A percentile compares a stretch with the other conserved stretches of the same genome.
Conservation (phyloP, 805 yeast species). For the Ogataea angusta region DNA sequence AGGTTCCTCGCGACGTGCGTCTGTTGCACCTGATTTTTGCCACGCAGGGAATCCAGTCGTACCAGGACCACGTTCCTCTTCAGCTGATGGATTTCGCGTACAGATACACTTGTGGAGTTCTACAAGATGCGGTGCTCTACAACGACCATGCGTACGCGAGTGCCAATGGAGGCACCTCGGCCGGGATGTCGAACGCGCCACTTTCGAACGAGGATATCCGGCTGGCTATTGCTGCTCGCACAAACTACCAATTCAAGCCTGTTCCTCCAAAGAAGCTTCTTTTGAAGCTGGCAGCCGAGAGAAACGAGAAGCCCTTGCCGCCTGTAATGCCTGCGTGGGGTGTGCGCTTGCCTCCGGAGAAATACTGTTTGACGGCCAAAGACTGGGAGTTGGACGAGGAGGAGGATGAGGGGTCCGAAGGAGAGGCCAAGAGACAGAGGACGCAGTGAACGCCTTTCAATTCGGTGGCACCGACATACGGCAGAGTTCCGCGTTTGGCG, state of each 20-base stretch:
- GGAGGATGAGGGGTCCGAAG: conserved; percentile 29
- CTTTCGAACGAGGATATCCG: conserved; percentile 87
- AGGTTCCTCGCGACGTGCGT: conserved; percentile 85
- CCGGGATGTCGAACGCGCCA: conserved; percentile 38
- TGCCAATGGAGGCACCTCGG: conserved; percentile 37
- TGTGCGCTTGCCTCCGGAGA: conserved; percentile 93
- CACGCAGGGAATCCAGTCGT: conserved; percentile 85
- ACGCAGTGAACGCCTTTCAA: neutral
- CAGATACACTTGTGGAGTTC: conserved; percentile 77
- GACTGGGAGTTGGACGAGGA: conserved; percentile 65
- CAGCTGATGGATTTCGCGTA: conserved; percentile 97
- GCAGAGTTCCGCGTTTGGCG: too few relatives aligned
- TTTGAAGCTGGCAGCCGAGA: conserved; percentile 86
- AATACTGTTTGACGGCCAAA: conserved; percentile 84
- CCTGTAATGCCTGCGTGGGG: conserved; percentile 92
- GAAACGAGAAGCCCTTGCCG: conserved; percentile 87
- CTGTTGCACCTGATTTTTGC: conserved; percentile 87
- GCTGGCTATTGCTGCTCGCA: conserved; percentile 87
- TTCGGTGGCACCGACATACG: too few relatives aligned
- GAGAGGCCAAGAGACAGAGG: conserved; percentile 1
- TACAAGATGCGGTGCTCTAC: conserved; percentile 86
- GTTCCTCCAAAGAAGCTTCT: conserved; percentile 91
- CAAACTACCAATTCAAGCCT: conserved; percentile 95
- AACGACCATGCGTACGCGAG: conserved; percentile 69
- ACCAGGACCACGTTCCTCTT: conserved; percentile 93